phyloP scores from a whole-genome alignment of 768 basidiomycete genomes.

The Pisolithus tinctorius region DNA sequence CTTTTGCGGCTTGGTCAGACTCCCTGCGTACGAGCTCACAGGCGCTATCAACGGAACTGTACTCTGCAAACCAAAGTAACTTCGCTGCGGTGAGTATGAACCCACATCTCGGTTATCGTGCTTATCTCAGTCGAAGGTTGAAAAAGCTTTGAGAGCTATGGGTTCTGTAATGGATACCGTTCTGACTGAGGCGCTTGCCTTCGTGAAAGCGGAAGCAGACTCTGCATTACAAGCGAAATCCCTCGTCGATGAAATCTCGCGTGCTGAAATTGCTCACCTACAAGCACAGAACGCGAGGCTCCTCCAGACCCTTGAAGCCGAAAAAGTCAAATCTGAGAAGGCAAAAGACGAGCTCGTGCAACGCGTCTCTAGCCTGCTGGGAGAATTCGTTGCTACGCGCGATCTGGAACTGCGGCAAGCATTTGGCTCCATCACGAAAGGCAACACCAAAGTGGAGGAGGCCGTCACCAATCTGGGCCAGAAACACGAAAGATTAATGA shows the following conservation, averaged over 20 bases:
- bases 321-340: constrained; percentile 58
- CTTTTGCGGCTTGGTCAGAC: constrained; percentile 51
- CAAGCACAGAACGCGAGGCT: constrained; percentile 67
- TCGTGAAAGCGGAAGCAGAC: constrained; percentile 49
- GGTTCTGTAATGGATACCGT: constrained; percentile 54
- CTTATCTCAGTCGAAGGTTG: constrained; percentile 31
- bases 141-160: constrained; percentile 53
- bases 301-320: constrained; percentile 51
- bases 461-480: constrained; percentile 41
- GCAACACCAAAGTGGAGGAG: constrained; percentile 50
- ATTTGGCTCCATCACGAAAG: constrained; percentile 44
- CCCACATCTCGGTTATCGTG: neutral
- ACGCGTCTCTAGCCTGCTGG: constrained; percentile 65
- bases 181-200: constrained; percentile 49
- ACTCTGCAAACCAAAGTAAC: constrained; percentile 36
- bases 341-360: constrained; percentile 71
- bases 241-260: constrained; percentile 39
- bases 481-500: constrained; percentile 43
- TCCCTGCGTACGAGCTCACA: constrained; percentile 44
- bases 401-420: constrained; percentile 59
- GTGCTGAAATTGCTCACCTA: constrained; percentile 53
- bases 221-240: constrained; percentile 43
- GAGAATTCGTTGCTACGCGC: constrained; percentile 61
- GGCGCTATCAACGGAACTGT: constrained; percentile 40
- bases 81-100: constrained; percentile 35